These are phyloP conservation scores for Acanthamoeba culbertsoni DNA, from an alignment of 208 protist species.

Conservation along the genomic window DNA sequence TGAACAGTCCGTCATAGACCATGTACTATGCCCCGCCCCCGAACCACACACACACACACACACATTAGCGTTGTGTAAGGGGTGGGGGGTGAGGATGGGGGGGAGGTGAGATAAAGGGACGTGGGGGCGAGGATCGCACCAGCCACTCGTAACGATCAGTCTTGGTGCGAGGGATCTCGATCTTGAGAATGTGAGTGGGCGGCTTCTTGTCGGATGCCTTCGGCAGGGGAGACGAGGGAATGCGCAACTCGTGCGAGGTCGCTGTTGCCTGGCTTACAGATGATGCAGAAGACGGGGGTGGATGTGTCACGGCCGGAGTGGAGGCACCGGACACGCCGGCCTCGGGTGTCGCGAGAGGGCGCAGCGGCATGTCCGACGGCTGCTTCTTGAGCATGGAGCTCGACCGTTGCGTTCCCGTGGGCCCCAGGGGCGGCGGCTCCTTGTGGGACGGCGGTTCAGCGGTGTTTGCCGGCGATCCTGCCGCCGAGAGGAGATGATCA, in stretches of 20 bases:
- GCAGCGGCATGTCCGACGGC: not conserved
- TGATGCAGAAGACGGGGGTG: no score
- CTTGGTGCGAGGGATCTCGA: conserved; percentile 66
- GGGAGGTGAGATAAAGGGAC: not conserved
- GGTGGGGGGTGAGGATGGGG: not conserved
- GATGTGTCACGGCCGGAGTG: no score
- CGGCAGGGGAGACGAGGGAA: not conserved
- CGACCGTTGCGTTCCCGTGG: not conserved
- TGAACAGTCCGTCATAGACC: conserved; percentile 35
- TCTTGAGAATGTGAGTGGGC: conserved; percentile 65
- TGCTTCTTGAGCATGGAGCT: not conserved
- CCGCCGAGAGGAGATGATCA: no score
- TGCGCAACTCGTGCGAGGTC: no score
- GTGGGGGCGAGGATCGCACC: not conserved
- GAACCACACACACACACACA: not conserved
- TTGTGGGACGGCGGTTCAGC: no score
- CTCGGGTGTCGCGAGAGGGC: not conserved
- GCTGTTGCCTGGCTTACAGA: no score
- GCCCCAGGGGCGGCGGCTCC: not conserved
- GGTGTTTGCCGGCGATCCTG: no score
- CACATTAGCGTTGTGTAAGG: not conserved
- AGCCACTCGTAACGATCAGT: conserved; percentile 75
- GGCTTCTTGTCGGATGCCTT: not conserved
- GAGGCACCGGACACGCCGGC: not conserved
- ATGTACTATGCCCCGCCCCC: not conserved